phyloP scores from a whole-genome alignment of 352 stramenopile genomes.

The Globisporangium paroecandrum region DNA sequence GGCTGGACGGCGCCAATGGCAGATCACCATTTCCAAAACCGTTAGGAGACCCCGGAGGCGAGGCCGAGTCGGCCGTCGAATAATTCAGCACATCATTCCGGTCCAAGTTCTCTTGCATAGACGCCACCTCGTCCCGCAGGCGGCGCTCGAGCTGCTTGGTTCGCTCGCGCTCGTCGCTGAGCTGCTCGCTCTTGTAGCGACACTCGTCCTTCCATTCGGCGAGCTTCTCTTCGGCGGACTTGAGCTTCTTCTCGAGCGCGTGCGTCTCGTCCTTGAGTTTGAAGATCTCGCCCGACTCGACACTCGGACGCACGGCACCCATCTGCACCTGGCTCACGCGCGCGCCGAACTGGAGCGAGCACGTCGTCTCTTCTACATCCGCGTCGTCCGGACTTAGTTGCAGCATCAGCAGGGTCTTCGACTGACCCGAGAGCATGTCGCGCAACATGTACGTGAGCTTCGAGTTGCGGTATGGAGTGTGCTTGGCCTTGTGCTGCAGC shows the following conservation, averaged over 20 bases:
- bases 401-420: constrained; percentile 93
- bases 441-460: constrained; percentile 94
- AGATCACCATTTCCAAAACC: background rate
- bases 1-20: constrained; percentile 25
- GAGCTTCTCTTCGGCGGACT: constrained; percentile 28
- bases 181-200: constrained; percentile 46
- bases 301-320: constrained; percentile 73
- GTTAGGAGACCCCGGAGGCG: constrained; percentile 12
- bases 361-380: constrained; percentile 87
- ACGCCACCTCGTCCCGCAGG: constrained; percentile 32
- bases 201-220: constrained; percentile 44
- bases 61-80: constrained; percentile 14
- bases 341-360: constrained; percentile 87
- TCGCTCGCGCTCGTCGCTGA: constrained; percentile 34
- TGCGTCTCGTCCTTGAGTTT: constrained; percentile 68
- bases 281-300: constrained; percentile 75
- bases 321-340: constrained; percentile 89
- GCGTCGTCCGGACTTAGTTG: constrained; percentile 79
- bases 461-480: constrained; percentile 94
- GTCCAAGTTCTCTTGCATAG: constrained; percentile 25
- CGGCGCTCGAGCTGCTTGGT: constrained; percentile 46
- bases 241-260: constrained; percentile 34
- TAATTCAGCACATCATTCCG: constrained; percentile 19
- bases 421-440: constrained; percentile 88
- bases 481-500: constrained; percentile 89